Evolutionary conservation across 148 eudicot genomes (phyloP), one percentile per base, ranked within the genome.

Genomic region (Suaeda aralocaspica): DNA sequence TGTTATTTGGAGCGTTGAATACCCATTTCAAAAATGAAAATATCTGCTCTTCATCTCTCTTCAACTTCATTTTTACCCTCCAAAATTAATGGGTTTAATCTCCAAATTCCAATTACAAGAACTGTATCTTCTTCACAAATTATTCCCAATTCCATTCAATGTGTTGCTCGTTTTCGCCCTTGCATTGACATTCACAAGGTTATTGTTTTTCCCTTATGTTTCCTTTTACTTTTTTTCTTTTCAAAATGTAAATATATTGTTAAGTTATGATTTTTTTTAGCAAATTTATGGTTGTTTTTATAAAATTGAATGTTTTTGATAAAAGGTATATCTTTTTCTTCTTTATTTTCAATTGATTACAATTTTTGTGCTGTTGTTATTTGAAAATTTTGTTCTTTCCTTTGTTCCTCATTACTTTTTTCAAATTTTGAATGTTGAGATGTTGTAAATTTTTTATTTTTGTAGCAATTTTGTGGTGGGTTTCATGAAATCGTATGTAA

Each of bases 151-250:
- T 55, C 68, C 15, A 72, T 84, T 60, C 63, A 66, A 6, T 84
- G 84, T 49, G 81, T 81, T 34, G 82, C 81, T 59, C 76, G 64
- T 21, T 86, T 86, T 57, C 82, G 90, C 9, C 90, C 90, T 36
- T 84, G 90, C 78, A 80, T 86, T 67, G 90, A 84, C 60, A 84
- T 86, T 30, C 87, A 86, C 82, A 78, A 82, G 87, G 90, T 86
- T 66, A n/a, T 57, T 11, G 4, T 18, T 9, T 18, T 2, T 31
- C 39, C 61, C n/a, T n/a, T n/a, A n/a, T n/a, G n/a, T 60, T 48
- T 15, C 31, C 31, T 24, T 12, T 22, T 8, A 36, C 31, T 12
- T 10, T 24, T 18, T 1, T 26, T 48, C 2, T 14, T 11, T 39
- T 64, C 41, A 36, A 36, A 36, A 36, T 36, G 41, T 3, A 36